A percentile compares a stretch with the other conserved stretches of the same genome.
Evolutionary conservation across 257 asterid genomes (phyloP).

Genomic region (Phtheirospermum japonicum): DNA sequence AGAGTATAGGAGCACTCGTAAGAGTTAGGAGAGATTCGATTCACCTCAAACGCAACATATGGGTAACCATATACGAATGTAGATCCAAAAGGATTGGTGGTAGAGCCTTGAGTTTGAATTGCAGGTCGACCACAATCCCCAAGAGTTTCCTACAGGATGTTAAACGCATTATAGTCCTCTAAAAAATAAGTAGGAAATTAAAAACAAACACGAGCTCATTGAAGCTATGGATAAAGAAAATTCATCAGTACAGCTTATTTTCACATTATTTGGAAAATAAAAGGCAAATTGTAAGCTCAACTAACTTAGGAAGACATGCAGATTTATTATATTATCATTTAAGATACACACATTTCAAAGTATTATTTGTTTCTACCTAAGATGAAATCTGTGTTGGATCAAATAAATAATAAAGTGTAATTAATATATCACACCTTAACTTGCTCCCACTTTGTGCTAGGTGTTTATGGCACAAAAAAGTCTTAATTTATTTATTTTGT

Average conservation of each 20-base stretch:
- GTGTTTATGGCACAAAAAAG: slow-evolving; percentile 50
- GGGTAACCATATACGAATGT: slow-evolving; percentile 82
- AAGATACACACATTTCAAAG: no score
- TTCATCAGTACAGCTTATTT: not conserved
- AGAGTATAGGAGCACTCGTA: no score
- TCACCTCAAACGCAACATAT: slow-evolving; percentile 77
- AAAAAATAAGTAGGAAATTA: not conserved
- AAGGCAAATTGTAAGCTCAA: not conserved
- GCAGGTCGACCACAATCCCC: slow-evolving; percentile 86
- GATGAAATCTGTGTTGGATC: not conserved
- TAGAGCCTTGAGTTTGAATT: slow-evolving; percentile 79
- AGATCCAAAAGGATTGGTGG: no score
- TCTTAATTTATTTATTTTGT: no score
- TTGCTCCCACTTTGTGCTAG: slow-evolving; percentile 70
- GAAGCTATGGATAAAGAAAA: not conserved
- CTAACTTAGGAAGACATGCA: no score
- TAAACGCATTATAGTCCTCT: slow-evolving; percentile 2
- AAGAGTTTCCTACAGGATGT: slow-evolving; percentile 55
- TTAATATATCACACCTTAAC: slow-evolving; percentile 45
- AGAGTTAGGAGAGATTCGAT: no score
- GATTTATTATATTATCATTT: no score
- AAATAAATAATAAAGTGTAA: not conserved
- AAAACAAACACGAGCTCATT: no score
- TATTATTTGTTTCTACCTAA: not conserved
- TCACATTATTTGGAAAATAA: not conserved